Base-by-base conservation (phyloP, 2,329 filamentous ascomycete species). In the Aspergillus sergii region DNA sequence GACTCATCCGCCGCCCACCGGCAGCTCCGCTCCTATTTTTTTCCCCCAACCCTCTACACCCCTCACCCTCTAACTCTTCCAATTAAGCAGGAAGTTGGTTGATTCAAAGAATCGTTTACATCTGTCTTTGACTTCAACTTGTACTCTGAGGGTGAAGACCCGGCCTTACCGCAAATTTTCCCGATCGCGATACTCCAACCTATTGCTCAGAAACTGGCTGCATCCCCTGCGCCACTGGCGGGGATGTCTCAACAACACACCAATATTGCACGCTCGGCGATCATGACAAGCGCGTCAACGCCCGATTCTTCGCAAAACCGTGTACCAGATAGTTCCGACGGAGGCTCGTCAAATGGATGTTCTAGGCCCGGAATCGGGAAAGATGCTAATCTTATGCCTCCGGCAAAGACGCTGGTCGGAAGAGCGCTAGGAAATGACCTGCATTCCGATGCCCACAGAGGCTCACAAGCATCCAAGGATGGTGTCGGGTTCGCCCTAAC, bases 401-500 rank as follows among this genome's bases (percentile, higher is more conserved):
- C 73, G 56, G 67, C 76, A 56, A 80, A 80, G 65, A 76, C 78
- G 43, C 71, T 80, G 60, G 74, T 78, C 62, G 75, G 77, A 62
- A 72, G 79, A 76, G 77, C 79, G 71, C 77, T 81, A 75, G 78
- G 76, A 51, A 79, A 74, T 71, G 77, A 77, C 61, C 61, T 76
- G 71, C 75, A 76, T 75, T 72, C 75, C 70, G 76, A 78, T 73
- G 69, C 64, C 74, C 74, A 76, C 71, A 75, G 70, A 68, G 67
- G 70, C 60, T 73, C 72, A 53, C 75, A 71, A 66, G 66, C 68
- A 66, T 72, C 75, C 70, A 78, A 77, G 72, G 76, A 81, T 72
- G 82, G 82, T 71, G 80, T 85, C 70, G 84, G 85, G 64, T 75
- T 73, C 58, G 84, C 86, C 41, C 73, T 88, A 75, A 87, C 84